These are phyloP conservation scores for Amphicarpaea edgeworthii DNA, from an alignment of 306 rosid genomes.

Conservation along the genomic window DNA sequence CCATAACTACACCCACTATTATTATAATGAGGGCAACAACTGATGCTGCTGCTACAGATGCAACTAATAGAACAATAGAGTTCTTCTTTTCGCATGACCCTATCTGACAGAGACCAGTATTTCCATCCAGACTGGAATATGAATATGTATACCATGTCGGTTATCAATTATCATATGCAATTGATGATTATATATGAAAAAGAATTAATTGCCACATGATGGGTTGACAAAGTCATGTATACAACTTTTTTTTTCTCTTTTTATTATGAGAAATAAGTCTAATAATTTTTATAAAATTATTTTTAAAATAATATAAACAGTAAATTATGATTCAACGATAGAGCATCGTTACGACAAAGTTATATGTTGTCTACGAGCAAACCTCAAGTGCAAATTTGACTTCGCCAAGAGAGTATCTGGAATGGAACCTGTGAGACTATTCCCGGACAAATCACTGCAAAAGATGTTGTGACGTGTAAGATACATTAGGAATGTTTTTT, in stretches of 20 bases:
- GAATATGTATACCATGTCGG: not conserved
- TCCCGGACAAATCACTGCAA: not conserved
- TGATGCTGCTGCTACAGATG: not conserved
- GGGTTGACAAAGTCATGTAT: too few relatives aligned
- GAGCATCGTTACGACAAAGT: too few relatives aligned
- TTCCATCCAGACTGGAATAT: constrained; percentile 40
- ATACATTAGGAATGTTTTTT: not conserved
- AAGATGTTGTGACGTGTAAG: not conserved
- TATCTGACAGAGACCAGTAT: constrained; percentile 35
- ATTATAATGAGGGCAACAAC: constrained; percentile 1
- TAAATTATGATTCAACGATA: too few relatives aligned
- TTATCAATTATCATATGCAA: not conserved
- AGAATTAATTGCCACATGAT: too few relatives aligned
- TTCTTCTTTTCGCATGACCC: constrained; percentile 26
- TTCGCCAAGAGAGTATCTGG: not conserved
- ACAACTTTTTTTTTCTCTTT: too few relatives aligned
- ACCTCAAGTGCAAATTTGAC: constrained; percentile 3
- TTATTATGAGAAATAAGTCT: too few relatives aligned
- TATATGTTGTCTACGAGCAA: not conserved
- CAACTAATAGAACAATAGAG: constrained; percentile 37
- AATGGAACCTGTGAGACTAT: constrained; percentile 4
- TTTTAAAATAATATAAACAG: too few relatives aligned
- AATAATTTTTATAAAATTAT: too few relatives aligned
- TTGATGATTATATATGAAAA: not conserved
- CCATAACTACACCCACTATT: not conserved